Base-by-base conservation (phyloP, 805 yeast genomes). In the Metschnikowia shivogae region DNA sequence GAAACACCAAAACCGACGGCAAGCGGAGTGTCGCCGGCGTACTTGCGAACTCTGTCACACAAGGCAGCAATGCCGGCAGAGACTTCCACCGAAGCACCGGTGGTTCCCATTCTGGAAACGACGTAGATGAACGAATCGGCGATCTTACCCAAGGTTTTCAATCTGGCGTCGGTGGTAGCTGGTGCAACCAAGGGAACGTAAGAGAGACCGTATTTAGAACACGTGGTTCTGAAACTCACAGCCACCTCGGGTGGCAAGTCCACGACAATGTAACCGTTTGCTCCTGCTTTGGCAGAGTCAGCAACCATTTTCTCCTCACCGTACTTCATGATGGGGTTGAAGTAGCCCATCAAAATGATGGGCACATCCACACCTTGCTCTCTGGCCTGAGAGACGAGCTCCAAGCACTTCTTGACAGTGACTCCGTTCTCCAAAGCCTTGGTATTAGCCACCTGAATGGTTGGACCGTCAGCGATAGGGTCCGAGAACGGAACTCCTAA, bases 211-310 rank as follows among this genome's bases (percentile, higher is more conserved):
- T 76, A 70, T 40, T 72, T 67, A 26, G 84, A 61, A 63, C 96
- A 88, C 40, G 73, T 72, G 45, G 80, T 73, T 73, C 99, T 81
- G 65, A 92, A 86, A 54, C 85, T 81, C 54, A 86, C 75, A 14
- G 99, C 98, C 67, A 90, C 98, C 74, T 93, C 97, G 26, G 99
- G 99, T 41, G 99, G 99, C 57, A 93, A 73, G 65, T 93, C 99
- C 35, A 92, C 97, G 42, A 93, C 81, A 58, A 93, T 84, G 67
- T 84, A 93, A 20, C 98, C 99, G 61, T 88, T 89, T 39, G 89
- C 99, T 52, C 99, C 99, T 1, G 90, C 96, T 20, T 70, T 75
- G 42, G 82, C 81, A n/a, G 95, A 77, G 51, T 85, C 96, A 50
- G 74, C 70, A 50, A 89, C 80, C 71, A 93, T 74, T 64, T 81